Base-by-base conservation (phyloP, 208 protist species). In the Trypanosoma scelopori region DNA sequence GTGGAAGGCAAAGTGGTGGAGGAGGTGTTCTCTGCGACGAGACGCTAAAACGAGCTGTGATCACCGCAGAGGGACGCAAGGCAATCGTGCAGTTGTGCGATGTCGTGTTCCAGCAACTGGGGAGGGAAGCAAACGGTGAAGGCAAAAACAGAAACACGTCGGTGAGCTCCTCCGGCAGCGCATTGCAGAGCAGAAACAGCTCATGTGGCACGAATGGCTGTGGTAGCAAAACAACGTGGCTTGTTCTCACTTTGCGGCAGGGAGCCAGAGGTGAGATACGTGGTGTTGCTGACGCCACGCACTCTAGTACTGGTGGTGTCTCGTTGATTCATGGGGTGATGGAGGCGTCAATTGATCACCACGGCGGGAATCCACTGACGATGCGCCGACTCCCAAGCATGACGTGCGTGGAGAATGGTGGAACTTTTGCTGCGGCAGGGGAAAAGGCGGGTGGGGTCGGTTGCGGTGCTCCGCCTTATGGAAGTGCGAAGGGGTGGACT, bases 241-340 rank as follows among this genome's bases (percentile, higher is more conserved):
- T 59, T 51, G 42, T 11, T 30, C n/a, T 72, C 7, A 42, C 32
- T n/a, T 45, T 72, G 22, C 58, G 30, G 25, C 50, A 46, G 13
- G 67, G 67, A 1, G 67, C 67, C 23, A 65, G 35, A 56, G 57
- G 67, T 43, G 67, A 72, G 18, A 32, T 72, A 52, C 42, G 41
- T 45, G 58, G 28, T 12, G 25, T 22, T 37, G n/a, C 58, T 25
- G 49, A 59, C 18, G 4, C 45, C 27, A 22, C 46, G 51, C 30
- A 53, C 27, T 42, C 51, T 30, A 28, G 4, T 25, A 43, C 16
- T 53, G 51, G 16, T 41, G 15, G 13, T 57, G 22, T 27, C 22
- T 64, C 58, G 22, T 9, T 9, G 7, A 55, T 61, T 37, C 42
- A 20, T 64, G 28, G 27, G 23, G 9, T 30, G 30, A 4, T 41